Evolutionary conservation across 2,329 filamentous ascomycete genomes (phyloP).

Genomic region (Dactylella cylindrospora): DNA sequence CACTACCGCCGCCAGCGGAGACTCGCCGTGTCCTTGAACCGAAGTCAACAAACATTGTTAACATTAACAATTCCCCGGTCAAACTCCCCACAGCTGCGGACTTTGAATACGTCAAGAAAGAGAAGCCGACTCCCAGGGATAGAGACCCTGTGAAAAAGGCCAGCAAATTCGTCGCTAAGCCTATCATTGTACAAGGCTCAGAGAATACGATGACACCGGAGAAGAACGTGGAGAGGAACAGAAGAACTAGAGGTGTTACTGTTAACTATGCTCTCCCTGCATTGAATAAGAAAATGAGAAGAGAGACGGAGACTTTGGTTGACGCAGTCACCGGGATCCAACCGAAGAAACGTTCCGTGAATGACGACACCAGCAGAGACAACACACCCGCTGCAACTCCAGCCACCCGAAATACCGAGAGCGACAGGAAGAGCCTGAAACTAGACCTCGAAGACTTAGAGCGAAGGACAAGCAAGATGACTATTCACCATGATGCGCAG

Average conservation of each 20-base stretch:
- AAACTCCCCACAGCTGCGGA: conserved; percentile 37
- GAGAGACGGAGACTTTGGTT: conserved; percentile 72
- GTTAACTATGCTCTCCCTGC: conserved; percentile 84
- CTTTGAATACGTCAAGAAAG: conserved; percentile 45
- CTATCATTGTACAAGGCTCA: conserved; percentile 28
- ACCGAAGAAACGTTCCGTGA: conserved; percentile 10
- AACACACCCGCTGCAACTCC: conserved; percentile 39
- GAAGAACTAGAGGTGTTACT: conserved; percentile 63
- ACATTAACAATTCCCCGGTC: conserved; percentile 25
- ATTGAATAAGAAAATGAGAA: conserved; percentile 77
- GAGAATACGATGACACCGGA: conserved; percentile 56
- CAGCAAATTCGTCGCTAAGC: conserved; percentile 31
- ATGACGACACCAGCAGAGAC: conserved; percentile 55
- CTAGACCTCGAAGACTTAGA: conserved; percentile 24
- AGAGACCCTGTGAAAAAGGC: conserved; percentile 40
- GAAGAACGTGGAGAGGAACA: conserved; percentile 59
- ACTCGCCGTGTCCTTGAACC: conserved; percentile 55
- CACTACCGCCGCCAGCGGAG: conserved; percentile 50
- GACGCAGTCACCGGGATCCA: conserved; percentile 67
- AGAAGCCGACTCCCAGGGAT: conserved; percentile 38
- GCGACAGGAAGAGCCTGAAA: conserved; percentile 6
- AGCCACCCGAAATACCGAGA: not conserved
- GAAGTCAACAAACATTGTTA: conserved; percentile 27
- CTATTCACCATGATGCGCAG: conserved; percentile 24
- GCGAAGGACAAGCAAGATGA: conserved; percentile 31